phyloP scores from a whole-genome alignment of 768 basidiomycete species.

The Pleurotus tuber-regium region DNA sequence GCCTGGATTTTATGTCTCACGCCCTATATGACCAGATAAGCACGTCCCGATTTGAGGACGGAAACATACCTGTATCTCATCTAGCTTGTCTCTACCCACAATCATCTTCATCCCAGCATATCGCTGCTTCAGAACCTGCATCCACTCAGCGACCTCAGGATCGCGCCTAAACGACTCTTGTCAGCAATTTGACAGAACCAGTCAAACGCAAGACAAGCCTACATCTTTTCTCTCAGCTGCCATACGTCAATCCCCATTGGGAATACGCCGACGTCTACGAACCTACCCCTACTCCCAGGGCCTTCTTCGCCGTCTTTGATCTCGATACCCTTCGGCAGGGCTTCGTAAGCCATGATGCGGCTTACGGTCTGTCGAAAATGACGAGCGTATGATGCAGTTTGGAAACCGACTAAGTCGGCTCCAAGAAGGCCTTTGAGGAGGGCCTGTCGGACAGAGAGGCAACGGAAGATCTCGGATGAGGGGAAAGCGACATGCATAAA shows the following conservation, averaged over 20 bases:
- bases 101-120: slow-evolving; percentile 86
- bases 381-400: slow-evolving; percentile 78
- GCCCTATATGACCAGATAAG: slow-evolving; percentile 38
- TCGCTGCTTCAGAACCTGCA: slow-evolving; percentile 71
- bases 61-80: slow-evolving; percentile 71
- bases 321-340: slow-evolving; percentile 81
- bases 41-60: neutral
- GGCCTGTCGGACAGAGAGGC: slow-evolving; percentile 74
- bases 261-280: slow-evolving; percentile 86
- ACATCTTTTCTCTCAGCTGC: slow-evolving; percentile 66
- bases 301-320: slow-evolving; percentile 36
- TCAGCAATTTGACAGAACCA: neutral
- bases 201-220: slow-evolving; percentile 19
- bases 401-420: slow-evolving; percentile 92
- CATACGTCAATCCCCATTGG: slow-evolving; percentile 87
- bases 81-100: slow-evolving; percentile 86
- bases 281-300: slow-evolving; percentile 41
- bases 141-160: slow-evolving; percentile 82
- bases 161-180: slow-evolving; percentile 44
- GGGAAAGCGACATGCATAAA: slow-evolving; percentile 98
- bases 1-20: slow-evolving; percentile 82
- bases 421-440: slow-evolving; percentile 87
- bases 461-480: slow-evolving; percentile 92
- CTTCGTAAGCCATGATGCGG: slow-evolving; percentile 77
- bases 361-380: slow-evolving; percentile 86